phyloP scores from a whole-genome alignment of 2,329 filamentous ascomycete genomes.

The Lasiodiplodia sp. region DNA sequence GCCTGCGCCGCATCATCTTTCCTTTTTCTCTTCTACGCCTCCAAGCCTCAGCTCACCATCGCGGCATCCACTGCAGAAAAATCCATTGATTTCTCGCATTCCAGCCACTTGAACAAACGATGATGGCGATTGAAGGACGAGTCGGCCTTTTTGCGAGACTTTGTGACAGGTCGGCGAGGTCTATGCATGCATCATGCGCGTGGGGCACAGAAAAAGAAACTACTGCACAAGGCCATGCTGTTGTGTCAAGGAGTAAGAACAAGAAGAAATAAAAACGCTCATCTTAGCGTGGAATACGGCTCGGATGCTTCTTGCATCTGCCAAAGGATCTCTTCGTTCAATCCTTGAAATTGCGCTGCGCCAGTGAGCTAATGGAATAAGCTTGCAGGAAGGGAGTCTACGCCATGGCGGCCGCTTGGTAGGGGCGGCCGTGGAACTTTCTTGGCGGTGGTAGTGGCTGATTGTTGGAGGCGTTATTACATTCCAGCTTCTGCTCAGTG shows the following conservation, averaged over 20 bases:
- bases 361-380: not conserved
- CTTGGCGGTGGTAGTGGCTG: not conserved
- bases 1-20: not conserved
- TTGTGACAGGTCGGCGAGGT: conserved; percentile 1
- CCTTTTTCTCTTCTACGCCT: not conserved
- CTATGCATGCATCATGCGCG: conserved; percentile 13
- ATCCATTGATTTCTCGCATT: too few species aligned
- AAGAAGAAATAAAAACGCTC: not conserved
- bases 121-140: not conserved
- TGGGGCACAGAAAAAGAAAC: conserved; percentile 15
- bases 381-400: not conserved
- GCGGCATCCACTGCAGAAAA: too few species aligned
- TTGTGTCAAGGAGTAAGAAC: conserved; percentile 5
- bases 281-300: not conserved
- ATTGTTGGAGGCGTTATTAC: not conserved
- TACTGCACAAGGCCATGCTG: not conserved
- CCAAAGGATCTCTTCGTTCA: not conserved
- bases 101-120: not conserved
- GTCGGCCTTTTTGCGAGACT: not conserved
- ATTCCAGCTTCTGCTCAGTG: not conserved
- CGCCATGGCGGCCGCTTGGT: conserved; percentile 2
- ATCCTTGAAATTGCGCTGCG: not conserved
- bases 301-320: not conserved
- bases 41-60: not conserved
- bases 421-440: not conserved